Evolutionary conservation across 108 stramenopile genomes (phyloP), one percentile per base, ranked within the genome.

Genomic region (Nannochloropsis granulata): DNA sequence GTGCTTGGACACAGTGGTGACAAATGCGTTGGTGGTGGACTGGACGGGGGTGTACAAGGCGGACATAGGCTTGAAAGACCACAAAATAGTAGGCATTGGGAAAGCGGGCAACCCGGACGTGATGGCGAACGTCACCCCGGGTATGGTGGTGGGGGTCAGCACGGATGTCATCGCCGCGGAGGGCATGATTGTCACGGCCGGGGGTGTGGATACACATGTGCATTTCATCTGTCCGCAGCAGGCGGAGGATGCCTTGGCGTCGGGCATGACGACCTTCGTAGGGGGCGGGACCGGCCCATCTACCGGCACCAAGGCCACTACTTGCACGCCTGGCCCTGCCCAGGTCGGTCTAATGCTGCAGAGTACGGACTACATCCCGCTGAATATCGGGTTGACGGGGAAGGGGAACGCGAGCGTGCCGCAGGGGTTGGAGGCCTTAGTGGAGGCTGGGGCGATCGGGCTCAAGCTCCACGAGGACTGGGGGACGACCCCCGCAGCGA

Each of bases 401-500:
- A 98, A 98, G 91, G 98, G 98, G 12, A 98, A 98, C 84, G 93
- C 95, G 25, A 91, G 92, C 79, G 89, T 25, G 87, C 90, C 90
- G 45, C 89, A 86, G 46, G 91, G 91, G 0, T 78, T 91, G 43
- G 56, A 78, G 13, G 91, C 90, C 88, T 86, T 89, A 26, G 45
- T 91, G n/a, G 45, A 46, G 16, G 91, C 94, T 21, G 96, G 98
- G 43, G 97, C 96, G 19, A 91, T 93, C 45, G 98, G 98, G 19
- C 93, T 97, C 89, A 98, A 98, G 91, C 90, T 98, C 24, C 98
- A 98, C 89, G 98, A 98, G 87, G 98, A 98, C 92, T 98, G 98
- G 98, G 98, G 98, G 46, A 98, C 98, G 24, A 98, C 98, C 46
- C 98, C 98, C 12, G 91, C 92, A 26, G 92, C 97, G 26, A 98